phyloP scores from a whole-genome alignment of 306 rosid genomes.

The Cyclanthera cordifolia region DNA sequence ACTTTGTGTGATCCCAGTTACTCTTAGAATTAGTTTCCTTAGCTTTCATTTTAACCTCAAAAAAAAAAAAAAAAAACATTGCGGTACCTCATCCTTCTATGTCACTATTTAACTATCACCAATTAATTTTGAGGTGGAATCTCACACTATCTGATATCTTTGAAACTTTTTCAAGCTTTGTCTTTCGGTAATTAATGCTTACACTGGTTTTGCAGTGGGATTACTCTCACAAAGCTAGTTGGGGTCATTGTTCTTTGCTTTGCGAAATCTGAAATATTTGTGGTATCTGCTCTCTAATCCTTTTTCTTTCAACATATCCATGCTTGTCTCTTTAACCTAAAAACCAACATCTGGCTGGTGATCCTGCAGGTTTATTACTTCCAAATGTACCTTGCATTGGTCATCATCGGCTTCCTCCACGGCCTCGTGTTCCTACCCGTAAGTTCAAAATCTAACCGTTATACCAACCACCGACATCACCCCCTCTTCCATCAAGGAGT shows the following conservation, averaged over 20 bases:
- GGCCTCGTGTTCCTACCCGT: constrained; percentile 93
- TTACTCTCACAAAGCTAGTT: constrained; percentile 84
- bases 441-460: constrained; percentile 28
- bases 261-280: constrained; percentile 86
- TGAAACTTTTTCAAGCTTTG: neutral
- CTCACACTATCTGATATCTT: too few species aligned
- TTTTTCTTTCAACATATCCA: neutral
- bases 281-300: constrained; percentile 40
- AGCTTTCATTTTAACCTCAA: neutral
- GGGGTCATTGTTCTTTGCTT: constrained; percentile 88
- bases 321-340: constrained; percentile 3
- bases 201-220: constrained; percentile 54
- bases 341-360: constrained; percentile 14
- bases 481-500: neutral
- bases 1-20: neutral
- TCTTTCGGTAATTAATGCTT: neutral
- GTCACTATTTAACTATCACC: too few species aligned
- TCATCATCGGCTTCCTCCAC: constrained; percentile 84
- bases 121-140: too few species aligned
- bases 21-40: neutral
- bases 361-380: constrained; percentile 81
- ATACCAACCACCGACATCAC: neutral
- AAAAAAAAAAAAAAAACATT: too few species aligned
- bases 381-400: constrained; percentile 93
- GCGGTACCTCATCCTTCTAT: too few species aligned